Base-by-base conservation (phyloP, 225 moss, liverwort and hornwort genomes). In the Ulota crispa region DNA sequence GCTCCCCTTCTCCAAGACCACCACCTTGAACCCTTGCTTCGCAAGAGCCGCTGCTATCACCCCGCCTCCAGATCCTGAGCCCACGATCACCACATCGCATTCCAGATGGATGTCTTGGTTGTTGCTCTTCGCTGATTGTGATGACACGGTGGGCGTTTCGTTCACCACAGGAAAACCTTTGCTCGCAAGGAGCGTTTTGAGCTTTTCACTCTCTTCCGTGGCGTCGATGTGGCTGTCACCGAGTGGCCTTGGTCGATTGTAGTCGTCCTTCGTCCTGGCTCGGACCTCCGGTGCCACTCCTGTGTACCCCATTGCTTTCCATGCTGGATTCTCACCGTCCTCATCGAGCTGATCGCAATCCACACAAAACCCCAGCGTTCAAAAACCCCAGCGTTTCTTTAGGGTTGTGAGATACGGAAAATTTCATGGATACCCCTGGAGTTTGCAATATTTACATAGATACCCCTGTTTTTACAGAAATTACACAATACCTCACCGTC, bases 11-110 rank as follows among this genome's bases (percentile, higher is more conserved):
- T 98, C 98, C 19, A 98, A 61, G 21, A 98, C 85, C 43, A 98
- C 73, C 0, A 95, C 94, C 80, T 92, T 94, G 73, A 88, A 86
- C 0, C 94, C 95, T 27, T 92, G 86, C 64, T 81, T 86, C 7
- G 95, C 93, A 5, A 98, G 89, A 12, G 83, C 85, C 18, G 94
- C 95, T 0, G 98, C 98, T 59, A 93, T 86, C 3, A 98, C 95
- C 9, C 94, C 98, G 19, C 98, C 98, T 3, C 98, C 98, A 7
- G 94, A 93, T 3, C 98, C 97, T 6, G 97, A 97, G 16, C 97
- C 97, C 12, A 97, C 91, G 0, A 97, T 78, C 7, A 95, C 95
- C 0, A 82, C 92, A 73, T 97, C 97, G 47, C 97, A 97, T 54
- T 87, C 81, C 8, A 95, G 66, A 9, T 88, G 61, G 13, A 97